These are phyloP conservation scores for Phytophthora sansomeana DNA, from an alignment of 352 stramenopile species.

Conservation along the genomic window DNA sequence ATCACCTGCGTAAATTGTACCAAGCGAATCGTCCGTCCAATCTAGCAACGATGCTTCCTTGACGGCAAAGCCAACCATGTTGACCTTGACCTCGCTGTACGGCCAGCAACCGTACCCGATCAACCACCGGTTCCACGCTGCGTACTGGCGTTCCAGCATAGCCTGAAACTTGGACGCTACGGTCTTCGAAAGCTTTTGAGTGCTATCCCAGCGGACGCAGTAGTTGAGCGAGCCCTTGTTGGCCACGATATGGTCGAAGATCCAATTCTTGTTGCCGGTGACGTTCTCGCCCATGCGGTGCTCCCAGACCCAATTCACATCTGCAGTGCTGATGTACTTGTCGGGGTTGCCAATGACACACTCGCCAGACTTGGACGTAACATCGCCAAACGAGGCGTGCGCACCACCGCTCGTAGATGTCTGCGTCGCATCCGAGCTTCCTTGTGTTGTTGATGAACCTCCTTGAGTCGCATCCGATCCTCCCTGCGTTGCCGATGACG, in stretches of 20 bases:
- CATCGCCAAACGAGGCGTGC: conserved; percentile 32
- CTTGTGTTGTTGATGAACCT: conserved; percentile 10
- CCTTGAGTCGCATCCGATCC: background rate
- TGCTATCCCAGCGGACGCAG: conserved; percentile 52
- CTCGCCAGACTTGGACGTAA: conserved; percentile 34
- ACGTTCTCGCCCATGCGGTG: conserved; percentile 35
- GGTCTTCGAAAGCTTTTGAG: conserved; percentile 39
- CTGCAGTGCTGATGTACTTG: conserved; percentile 29
- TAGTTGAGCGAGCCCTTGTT: conserved; percentile 55
- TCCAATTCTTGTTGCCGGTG: conserved; percentile 41
- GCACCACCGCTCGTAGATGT: conserved; percentile 19
- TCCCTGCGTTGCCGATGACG: conserved; percentile 8
- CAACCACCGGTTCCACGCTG: conserved; percentile 48
- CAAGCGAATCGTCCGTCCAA: conserved; percentile 30
- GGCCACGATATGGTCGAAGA: conserved; percentile 53
- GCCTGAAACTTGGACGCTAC: conserved; percentile 44
- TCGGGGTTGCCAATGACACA: conserved; percentile 35
- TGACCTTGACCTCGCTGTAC: conserved; percentile 32
- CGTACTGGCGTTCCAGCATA: conserved; percentile 50
- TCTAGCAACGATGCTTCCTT: conserved; percentile 18
- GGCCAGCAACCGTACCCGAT: conserved; percentile 33
- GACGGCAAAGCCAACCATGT: conserved; percentile 29
- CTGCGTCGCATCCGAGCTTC: conserved; percentile 16
- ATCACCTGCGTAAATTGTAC: conserved; percentile 38
- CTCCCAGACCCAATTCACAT: conserved; percentile 30